A percentile compares a stretch with the other conserved stretches of the same genome.
Conservation (phyloP, 192 early-diverging fungal genomes). For the Linnemannia zychae region DNA sequence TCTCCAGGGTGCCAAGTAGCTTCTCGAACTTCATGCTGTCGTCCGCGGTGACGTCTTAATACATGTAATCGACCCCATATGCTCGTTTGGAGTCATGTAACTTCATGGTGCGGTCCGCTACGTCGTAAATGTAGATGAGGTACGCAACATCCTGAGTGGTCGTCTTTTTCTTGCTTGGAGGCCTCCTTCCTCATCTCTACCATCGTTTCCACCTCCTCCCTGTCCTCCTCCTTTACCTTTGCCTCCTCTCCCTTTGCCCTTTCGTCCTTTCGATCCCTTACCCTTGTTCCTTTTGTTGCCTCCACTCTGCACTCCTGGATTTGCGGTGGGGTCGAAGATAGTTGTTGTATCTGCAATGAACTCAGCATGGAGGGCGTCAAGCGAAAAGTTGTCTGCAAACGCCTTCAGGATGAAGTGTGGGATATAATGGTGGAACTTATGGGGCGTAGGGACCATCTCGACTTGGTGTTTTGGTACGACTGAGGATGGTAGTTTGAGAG, state of each 20-base stretch:
- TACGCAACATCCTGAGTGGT: not conserved
- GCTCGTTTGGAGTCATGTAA: not conserved
- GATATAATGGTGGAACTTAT: slow-evolving; percentile 51
- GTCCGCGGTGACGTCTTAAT: slow-evolving; percentile 2
- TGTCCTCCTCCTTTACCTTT: too few relatives aligned
- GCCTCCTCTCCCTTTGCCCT: too few relatives aligned
- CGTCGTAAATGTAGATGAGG: slow-evolving; percentile 10
- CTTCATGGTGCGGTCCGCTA: not conserved
- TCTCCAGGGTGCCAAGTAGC: slow-evolving; percentile 29
- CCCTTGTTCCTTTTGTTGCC: not conserved
- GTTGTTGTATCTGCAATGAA: slow-evolving; percentile 12
- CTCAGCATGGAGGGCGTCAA: not conserved
- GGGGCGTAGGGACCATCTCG: not conserved
- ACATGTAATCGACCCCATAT: slow-evolving; percentile 24
- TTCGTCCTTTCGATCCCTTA: not conserved
- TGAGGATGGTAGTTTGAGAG: too few relatives aligned
- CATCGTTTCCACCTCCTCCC: too few relatives aligned
- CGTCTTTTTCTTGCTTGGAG: too few relatives aligned
- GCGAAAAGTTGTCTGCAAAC: slow-evolving; percentile 32
- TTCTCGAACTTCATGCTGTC: slow-evolving; percentile 52
- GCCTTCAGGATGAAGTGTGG: slow-evolving; percentile 43
- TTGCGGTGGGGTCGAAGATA: not conserved
- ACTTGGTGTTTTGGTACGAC: too few relatives aligned
- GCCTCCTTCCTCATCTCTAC: too few relatives aligned
- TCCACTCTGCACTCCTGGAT: too few relatives aligned